Evolutionary conservation across 2,329 filamentous ascomycete species (phyloP).

Genomic region (Zymoseptoria crescenta): DNA sequence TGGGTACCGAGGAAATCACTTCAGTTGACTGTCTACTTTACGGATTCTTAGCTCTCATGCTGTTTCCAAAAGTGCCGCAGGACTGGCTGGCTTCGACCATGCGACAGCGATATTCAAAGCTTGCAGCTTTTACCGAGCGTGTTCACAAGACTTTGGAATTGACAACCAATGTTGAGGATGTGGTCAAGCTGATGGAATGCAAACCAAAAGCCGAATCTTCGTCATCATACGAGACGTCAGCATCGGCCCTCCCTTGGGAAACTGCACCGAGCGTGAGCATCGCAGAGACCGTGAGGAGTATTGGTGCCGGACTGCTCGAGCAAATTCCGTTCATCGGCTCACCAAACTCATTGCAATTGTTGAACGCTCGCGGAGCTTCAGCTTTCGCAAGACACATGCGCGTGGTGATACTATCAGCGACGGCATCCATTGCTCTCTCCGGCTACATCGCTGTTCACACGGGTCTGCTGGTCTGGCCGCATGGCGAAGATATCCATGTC

Average conservation of each 20-base stretch:
- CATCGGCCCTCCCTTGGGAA: slow-evolving; percentile 23
- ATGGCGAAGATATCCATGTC: slow-evolving; percentile 26
- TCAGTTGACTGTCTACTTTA: slow-evolving; percentile 72
- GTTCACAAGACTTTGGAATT: slow-evolving; percentile 23
- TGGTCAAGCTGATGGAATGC: slow-evolving; percentile 12
- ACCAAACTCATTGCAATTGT: slow-evolving; percentile 8
- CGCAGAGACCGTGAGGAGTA: slow-evolving; percentile 6
- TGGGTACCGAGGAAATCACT: slow-evolving; percentile 46
- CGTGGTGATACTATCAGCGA: slow-evolving; percentile 13
- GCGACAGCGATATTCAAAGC: slow-evolving; percentile 37
- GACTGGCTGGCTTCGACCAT: slow-evolving; percentile 55
- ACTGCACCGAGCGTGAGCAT: slow-evolving; percentile 4
- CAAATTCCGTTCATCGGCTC: slow-evolving; percentile 18
- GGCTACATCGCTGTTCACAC: slow-evolving; percentile 17
- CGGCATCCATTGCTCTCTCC: slow-evolving; percentile 12
- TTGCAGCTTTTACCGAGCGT: slow-evolving; percentile 33
- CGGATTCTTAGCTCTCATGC: slow-evolving; percentile 71
- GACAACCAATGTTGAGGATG: slow-evolving; percentile 18
- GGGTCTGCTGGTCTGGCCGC: slow-evolving; percentile 25
- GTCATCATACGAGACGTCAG: neutral
- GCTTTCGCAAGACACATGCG: slow-evolving; percentile 17
- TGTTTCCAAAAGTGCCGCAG: slow-evolving; percentile 53
- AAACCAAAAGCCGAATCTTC: slow-evolving; percentile 3
- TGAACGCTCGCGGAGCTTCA: slow-evolving; percentile 8
- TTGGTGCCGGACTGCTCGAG: slow-evolving; percentile 11